phyloP scores from a whole-genome alignment of 78 protist genomes.

The Reticulomyxa filosa region DNA sequence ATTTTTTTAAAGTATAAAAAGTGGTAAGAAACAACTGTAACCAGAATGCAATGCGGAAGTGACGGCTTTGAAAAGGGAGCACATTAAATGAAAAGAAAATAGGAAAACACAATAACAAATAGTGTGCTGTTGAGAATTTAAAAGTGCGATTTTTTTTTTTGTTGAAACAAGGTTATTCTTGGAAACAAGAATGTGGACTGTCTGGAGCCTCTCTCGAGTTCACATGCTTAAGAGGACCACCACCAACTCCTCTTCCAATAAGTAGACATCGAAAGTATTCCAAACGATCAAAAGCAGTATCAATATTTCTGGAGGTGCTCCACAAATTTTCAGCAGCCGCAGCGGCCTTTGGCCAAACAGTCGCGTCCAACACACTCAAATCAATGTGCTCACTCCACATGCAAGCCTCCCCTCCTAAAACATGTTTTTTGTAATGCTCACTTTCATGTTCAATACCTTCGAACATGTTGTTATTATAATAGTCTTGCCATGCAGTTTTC shows the following conservation, averaged over 20 bases:
- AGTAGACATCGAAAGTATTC: background rate
- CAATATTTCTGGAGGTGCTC: background rate
- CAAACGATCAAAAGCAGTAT: background rate
- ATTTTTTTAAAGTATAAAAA: too few species aligned
- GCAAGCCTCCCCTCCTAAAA: conserved; percentile 35
- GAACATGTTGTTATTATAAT: conserved; percentile 31
- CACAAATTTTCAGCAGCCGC: conserved; percentile 50
- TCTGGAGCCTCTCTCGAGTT: background rate
- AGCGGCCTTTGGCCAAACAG: conserved; percentile 35
- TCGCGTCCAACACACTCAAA: background rate
- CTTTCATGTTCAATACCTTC: too few species aligned
- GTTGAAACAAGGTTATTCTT: too few species aligned
- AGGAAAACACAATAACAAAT: too few species aligned
- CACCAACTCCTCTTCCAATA: background rate
- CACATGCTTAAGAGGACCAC: background rate
- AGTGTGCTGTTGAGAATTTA: too few species aligned
- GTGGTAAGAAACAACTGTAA: too few species aligned
- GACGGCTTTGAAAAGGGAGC: too few species aligned
- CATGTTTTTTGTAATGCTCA: too few species aligned
- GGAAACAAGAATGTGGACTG: background rate
- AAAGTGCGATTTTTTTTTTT: too few species aligned
- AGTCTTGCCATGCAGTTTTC: conserved; percentile 14
- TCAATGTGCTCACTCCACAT: conserved; percentile 49
- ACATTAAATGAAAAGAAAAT: too few species aligned
- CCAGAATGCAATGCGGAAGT: too few species aligned